Base-by-base conservation (phyloP, 1,284 basidiomycete species). In the Cystobasidiaceae sp. region DNA sequence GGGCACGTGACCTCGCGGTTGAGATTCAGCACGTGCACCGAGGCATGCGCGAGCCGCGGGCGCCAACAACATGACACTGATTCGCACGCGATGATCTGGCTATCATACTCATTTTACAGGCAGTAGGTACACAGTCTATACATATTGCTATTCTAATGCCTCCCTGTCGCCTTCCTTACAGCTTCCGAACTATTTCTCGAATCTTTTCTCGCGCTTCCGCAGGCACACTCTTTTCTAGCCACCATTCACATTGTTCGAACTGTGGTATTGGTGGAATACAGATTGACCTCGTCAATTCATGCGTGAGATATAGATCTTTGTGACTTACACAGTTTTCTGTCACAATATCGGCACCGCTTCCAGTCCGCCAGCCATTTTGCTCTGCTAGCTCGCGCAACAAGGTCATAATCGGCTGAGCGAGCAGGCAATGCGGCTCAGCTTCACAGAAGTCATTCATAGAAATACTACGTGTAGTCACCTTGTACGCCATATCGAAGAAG, bases 401-500 rank as follows among this genome's bases (percentile, higher is more conserved):
- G 15, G 58, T 60, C 58, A 60, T 49, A 13, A 25, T 30, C 3
- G 58, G 58, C 58, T 60, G 48, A 4, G 2, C 21, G 1, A 5
- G n/a, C n/a, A n/a, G n/a, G n/a, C n/a, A n/a, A n/a, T n/a, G n/a
- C n/a, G n/a, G n/a, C n/a, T n/a, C n/a, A n/a, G n/a, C n/a, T n/a
- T n/a, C n/a, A n/a, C n/a, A n/a, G n/a, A n/a, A n/a, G n/a, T n/a
- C n/a, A n/a, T n/a, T n/a, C n/a, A n/a, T n/a, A n/a, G n/a, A n/a
- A n/a, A n/a, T n/a, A n/a, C n/a, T n/a, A 6, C 15, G 21, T n/a
- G n/a, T n/a, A n/a, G n/a, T 8, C 13, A 60, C 58, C 45, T 60
- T 60, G 45, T 60, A 60, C 15, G 45, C 45, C 58, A 60, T 60
- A 21, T 60, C 58, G 19, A 60, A 50, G 48, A 60, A 60, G 46